Base-by-base conservation (phyloP, 129 eudicot genomes). In the Tanacetum coccineum region DNA sequence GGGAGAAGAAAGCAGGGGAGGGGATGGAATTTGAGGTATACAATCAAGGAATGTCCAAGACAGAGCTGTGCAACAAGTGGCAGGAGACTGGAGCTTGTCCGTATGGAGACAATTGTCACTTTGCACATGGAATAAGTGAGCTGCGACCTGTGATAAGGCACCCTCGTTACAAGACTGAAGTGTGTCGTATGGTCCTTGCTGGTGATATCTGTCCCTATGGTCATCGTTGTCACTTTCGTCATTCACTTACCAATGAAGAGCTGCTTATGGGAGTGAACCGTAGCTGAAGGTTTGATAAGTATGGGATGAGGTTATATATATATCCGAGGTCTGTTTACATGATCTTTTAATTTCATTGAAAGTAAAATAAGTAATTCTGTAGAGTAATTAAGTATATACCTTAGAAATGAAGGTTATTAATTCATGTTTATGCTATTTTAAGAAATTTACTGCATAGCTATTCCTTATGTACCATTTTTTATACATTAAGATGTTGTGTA, bases 171-270 rank as follows among this genome's bases (percentile, higher is more conserved):
- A 91, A 91, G 68, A 91, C 97, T 1, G 85, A 87, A 73, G 91
- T 87, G 19, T 91, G 97, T 64, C 92, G 95, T 32, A 82, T 91
- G 95, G 85, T 87, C 13, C 82, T 87, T 32, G 69, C 93, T 2
- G 97, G 97, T 1, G 85, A 76, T 15, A 64, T 64, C 57, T 91
- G 97, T 42, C 95, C 97, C 4, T 91, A 91, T 48, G 97, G 97
- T 60, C 97, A 91, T 73, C 97, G 97, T 68, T 91, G 97, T 81
- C 97, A 91, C 71, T 91, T 91, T 59, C 95, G 97, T 55, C 97
- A 91, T 78, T 61, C 95, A 11, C 95, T 85, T 67, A 77, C 87
- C 10, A 83, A 81, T 17, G 73, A 85, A 64, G 89, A 88, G 74
- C 71, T 73, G 74, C 83, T 73, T 69, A 56, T 73, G 73, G 70